Percentiles rank a stretch among this genome's conserved stretches.
Evolutionary conservation across 768 basidiomycete species (phyloP).

Genomic region (Boletus vinaceobasis): DNA sequence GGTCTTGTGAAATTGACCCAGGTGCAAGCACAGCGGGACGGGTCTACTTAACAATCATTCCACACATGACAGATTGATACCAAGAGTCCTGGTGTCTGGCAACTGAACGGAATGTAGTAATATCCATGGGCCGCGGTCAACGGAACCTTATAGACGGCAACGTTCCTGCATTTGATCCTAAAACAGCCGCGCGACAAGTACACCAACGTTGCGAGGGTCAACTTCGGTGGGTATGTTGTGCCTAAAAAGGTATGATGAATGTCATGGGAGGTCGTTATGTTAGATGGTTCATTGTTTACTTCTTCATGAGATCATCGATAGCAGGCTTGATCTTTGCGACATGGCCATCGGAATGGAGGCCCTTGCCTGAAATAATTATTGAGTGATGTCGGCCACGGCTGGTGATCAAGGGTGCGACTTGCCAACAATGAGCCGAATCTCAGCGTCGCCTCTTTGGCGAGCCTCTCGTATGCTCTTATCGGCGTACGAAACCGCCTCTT

Average conservation of each 20-base stretch:
- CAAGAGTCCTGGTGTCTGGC: neutral
- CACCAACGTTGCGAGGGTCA: constrained; percentile 80
- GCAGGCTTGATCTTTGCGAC: constrained; percentile 90
- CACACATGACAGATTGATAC: neutral
- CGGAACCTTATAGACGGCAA: neutral
- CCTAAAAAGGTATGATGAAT: constrained; percentile 37
- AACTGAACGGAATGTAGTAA: neutral
- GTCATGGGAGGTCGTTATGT: neutral
- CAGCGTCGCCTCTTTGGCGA: constrained; percentile 54
- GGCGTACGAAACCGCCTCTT: constrained; percentile 77
- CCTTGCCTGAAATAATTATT: constrained; percentile 56
- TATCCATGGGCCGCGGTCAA: neutral
- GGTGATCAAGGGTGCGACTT: constrained; percentile 25
- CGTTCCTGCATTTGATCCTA: constrained; percentile 4
- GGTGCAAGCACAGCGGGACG: neutral
- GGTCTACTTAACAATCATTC: neutral
- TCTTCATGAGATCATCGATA: constrained; percentile 80
- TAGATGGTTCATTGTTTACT: constrained; percentile 41
- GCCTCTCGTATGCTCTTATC: constrained; percentile 71
- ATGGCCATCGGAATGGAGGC: constrained; percentile 74
- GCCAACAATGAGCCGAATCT: constrained; percentile 85
- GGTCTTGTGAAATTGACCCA: neutral
- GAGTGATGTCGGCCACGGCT: neutral
- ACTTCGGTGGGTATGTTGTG: constrained; percentile 68
- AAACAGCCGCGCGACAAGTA: constrained; percentile 64